These are phyloP conservation scores for Linum usitatissimum DNA, from an alignment of 345 rosid genomes.

Conservation along the genomic window DNA sequence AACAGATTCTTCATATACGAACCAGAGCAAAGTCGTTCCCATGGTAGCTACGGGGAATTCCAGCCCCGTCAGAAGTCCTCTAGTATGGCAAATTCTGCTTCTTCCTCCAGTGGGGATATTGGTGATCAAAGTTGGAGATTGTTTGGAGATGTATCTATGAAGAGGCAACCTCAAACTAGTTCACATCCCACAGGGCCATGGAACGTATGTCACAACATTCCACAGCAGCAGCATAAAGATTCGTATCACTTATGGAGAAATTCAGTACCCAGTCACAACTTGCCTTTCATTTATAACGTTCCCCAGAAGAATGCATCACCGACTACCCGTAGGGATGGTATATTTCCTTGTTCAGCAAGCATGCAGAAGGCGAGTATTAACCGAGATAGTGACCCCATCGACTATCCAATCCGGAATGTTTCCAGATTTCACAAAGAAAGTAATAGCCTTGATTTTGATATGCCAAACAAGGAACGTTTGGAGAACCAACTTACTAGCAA, in stretches of 20 bases:
- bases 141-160: slow-evolving; percentile 36
- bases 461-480: slow-evolving; percentile 19
- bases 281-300: slow-evolving; percentile 29
- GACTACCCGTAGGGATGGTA: slow-evolving; percentile 23
- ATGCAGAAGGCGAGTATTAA: slow-evolving; percentile 22
- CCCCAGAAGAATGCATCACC: slow-evolving; percentile 25
- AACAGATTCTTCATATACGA: slow-evolving; percentile 22
- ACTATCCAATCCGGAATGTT: slow-evolving; percentile 29
- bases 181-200: slow-evolving; percentile 27
- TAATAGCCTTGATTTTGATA: slow-evolving; percentile 34
- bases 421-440: slow-evolving; percentile 34
- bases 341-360: slow-evolving; percentile 26
- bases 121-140: slow-evolving; percentile 31
- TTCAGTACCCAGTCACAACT: slow-evolving; percentile 31
- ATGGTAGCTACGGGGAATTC: slow-evolving; percentile 28
- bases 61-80: slow-evolving; percentile 33
- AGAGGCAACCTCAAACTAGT: slow-evolving; percentile 27
- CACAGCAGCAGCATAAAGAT: slow-evolving; percentile 39
- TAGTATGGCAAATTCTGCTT: slow-evolving; percentile 29
- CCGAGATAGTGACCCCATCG: slow-evolving; percentile 19
- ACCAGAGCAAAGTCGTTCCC: slow-evolving; percentile 27
- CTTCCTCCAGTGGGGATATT: slow-evolving; percentile 25
- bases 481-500: slow-evolving; percentile 42
- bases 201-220: slow-evolving; percentile 35
- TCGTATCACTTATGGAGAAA: slow-evolving; percentile 39